These are phyloP conservation scores for Vanderwaltozyma yarrowii DNA, from an alignment of 805 yeast species.

Conservation along the genomic window DNA sequence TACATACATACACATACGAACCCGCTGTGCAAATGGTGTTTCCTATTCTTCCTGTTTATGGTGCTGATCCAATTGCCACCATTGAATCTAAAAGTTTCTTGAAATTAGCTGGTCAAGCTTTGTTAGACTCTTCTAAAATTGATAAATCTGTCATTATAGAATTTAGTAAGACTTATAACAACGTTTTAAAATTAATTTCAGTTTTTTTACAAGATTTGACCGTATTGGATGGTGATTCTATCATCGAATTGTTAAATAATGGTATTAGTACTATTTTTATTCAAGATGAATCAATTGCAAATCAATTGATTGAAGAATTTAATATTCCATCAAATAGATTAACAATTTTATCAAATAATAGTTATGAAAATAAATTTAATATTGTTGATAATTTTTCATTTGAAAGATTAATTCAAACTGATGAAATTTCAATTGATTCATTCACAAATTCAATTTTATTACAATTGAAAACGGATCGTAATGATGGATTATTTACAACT, in stretches of 20 bases:
- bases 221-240: conserved; percentile 32
- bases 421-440: conserved; percentile 9
- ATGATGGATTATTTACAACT: conserved; percentile 79
- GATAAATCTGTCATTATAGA: conserved; percentile 1
- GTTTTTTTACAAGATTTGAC: conserved; percentile 17
- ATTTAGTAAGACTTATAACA: conserved; percentile 6
- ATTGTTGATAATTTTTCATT: not conserved
- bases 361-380: conserved; percentile 12
- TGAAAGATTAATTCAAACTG: conserved; percentile 3
- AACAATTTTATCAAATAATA: conserved; percentile 19
- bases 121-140: conserved; percentile 14
- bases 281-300: conserved; percentile 12
- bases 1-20: too few relatives aligned
- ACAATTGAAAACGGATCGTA: conserved; percentile 64
- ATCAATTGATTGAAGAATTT: conserved; percentile 27
- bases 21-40: conserved; percentile 25
- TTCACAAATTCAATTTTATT: conserved; percentile 26
- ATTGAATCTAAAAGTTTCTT: conserved; percentile 15
- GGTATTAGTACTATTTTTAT: conserved; percentile 47
- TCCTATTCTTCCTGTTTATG: conserved; percentile 31
- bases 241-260: conserved; percentile 45
- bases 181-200: conserved; percentile 17
- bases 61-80: conserved; percentile 7
- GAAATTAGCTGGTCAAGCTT: conserved; percentile 19
- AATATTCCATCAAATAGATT: conserved; percentile 47